A percentile compares a stretch with the other conserved stretches of the same genome.
Conservation (phyloP, 148 eudicot species). For the Tetragonia tetragonoides region DNA sequence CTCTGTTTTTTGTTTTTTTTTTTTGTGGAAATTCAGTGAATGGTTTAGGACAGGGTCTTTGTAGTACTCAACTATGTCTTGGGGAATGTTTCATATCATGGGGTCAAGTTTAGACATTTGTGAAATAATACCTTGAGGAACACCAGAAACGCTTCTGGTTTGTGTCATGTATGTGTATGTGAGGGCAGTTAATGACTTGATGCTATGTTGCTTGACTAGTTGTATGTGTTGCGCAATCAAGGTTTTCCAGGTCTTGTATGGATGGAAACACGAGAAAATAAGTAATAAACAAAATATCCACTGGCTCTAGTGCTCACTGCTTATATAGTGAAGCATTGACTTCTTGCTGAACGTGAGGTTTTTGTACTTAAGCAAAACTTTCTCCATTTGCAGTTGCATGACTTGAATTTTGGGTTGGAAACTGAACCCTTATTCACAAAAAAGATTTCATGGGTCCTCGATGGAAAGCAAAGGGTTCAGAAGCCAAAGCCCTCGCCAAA, state of each 20-base stretch:
- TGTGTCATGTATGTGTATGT: neutral
- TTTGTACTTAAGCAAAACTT: neutral
- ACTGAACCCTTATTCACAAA: neutral
- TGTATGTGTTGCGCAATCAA: neutral
- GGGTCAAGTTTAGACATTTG: neutral
- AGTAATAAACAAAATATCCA: neutral
- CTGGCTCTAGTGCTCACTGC: neutral
- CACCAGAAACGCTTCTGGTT: no score
- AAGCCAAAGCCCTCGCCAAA: slow-evolving; percentile 46
- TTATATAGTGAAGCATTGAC: neutral
- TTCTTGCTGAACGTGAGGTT: slow-evolving; percentile 5
- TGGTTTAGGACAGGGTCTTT: neutral
- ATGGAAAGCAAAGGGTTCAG: slow-evolving; percentile 55
- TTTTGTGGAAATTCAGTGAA: neutral
- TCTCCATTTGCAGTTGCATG: neutral
- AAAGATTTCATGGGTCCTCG: slow-evolving; percentile 37
- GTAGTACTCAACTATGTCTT: neutral
- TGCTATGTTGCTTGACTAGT: neutral
- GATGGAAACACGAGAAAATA: neutral
- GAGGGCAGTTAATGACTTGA: neutral
- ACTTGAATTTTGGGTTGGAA: neutral
- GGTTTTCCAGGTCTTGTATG: neutral
- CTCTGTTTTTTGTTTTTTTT: neutral
- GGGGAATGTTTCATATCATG: neutral
- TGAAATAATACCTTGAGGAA: neutral